Percentiles rank a stretch among this genome's conserved stretches.
These are phyloP conservation scores for Lagenaria siceraria DNA, from an alignment of 306 rosid genomes.

Conservation along the genomic window DNA sequence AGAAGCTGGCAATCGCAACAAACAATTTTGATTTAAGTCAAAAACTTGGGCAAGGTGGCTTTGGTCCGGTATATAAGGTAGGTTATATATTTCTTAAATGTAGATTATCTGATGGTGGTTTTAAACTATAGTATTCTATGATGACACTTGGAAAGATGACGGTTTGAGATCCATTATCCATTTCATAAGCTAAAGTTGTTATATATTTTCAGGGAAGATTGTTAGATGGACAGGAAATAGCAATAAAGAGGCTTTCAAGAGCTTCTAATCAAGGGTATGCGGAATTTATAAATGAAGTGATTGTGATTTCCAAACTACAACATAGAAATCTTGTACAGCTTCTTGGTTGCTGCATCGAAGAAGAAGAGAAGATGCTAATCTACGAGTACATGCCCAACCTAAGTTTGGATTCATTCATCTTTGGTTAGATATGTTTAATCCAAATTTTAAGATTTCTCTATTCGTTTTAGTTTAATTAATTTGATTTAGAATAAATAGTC, in stretches of 20 bases:
- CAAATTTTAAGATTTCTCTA: background rate
- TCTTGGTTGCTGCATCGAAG: background rate
- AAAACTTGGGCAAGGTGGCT: constrained; percentile 18
- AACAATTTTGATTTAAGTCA: constrained; percentile 16
- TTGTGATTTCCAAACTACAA: background rate
- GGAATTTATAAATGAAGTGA: constrained; percentile 2
- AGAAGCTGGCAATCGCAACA: constrained; percentile 28
- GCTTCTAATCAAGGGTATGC: constrained; percentile 20
- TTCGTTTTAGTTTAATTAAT: background rate
- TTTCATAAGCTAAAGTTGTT: too few species aligned
- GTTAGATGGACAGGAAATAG: constrained; percentile 30
- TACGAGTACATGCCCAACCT: background rate
- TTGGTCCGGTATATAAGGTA: background rate
- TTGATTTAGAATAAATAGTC: background rate
- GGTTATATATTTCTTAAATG: too few species aligned
- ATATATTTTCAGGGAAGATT: constrained; percentile 17
- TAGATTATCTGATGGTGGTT: too few species aligned
- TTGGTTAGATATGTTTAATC: background rate
- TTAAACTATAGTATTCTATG: background rate
- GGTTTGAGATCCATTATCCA: background rate
- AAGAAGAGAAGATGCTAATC: background rate
- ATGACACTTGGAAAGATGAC: background rate
- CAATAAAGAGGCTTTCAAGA: constrained; percentile 31
- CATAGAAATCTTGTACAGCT: constrained; percentile 26
- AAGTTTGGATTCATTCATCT: constrained; percentile 1